Evolutionary conservation across 805 yeast genomes (phyloP), one percentile per base, ranked within the genome.

Genomic region (Teunomyces panamensis): DNA sequence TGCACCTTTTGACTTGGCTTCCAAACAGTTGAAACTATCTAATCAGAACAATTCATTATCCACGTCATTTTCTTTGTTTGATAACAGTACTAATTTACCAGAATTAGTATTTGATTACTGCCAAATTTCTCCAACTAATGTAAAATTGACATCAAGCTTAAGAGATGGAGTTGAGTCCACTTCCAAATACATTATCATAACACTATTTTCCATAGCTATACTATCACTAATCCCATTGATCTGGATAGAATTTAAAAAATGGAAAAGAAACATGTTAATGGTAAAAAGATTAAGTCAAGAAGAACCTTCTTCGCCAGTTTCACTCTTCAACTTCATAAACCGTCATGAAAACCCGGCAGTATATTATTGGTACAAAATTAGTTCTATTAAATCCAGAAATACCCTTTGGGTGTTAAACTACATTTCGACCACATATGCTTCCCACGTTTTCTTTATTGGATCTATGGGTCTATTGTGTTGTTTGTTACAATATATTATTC

Each of bases 1-100:
- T 2, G 58, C 55, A 2, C 97, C 97, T 0, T 87, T 89, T 57
- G 73, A 74, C 0, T 49, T 58, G 9, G 62, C 86, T 2, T 69
- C 75, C 36, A 53, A 61, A 26, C 47, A 55, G 1, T 62, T 70
- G 1, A 63, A 71, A 47, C 49, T 45, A 29, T 51, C 55, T 37
- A 49, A 37, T 9, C 33, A 27, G 36, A 53, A 52, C 32, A 37
- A 37, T 5, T 36, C 28, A 5, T 24, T 30, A n/a, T 10, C 14
- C 13, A 29, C 17, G 9, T 11, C 27, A 20, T 26, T 26, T 7
- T 16, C 37, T 2, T n/a, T 43, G 16, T 9, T 44, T 14, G 24
- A 20, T 5, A 37, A 33, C 28, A 41, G 37, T 26, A 33, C 26
- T 9, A 26, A 41, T 9, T 13, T 49, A 8, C 51, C 51, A 5